Base-by-base conservation (phyloP, 176 grass and related monocot species). In the Guadua angustifolia region DNA sequence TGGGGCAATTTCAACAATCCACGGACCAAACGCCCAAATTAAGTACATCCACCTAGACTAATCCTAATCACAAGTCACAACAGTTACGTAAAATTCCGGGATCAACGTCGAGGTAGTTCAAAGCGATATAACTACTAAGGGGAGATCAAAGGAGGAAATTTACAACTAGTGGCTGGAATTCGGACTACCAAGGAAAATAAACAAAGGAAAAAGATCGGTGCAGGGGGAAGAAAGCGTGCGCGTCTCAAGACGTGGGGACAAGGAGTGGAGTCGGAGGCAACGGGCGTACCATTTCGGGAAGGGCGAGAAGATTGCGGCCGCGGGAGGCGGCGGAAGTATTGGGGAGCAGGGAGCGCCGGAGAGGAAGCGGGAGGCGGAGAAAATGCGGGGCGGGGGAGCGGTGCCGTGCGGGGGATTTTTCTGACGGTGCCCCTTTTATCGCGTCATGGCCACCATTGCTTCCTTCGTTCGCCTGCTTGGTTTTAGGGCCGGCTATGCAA, bases 31-130 rank as follows among this genome's bases (percentile, higher is more conserved):
- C 57, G 10, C 8, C 58, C 21, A 26, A 61, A 24, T 8, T 10
- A 61, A 25, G 22, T 25, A 13, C 58, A 61, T 3, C 58, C 21
- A 25, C 21, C 58, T 13, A 61, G 22, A 47, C 63, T 78, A 86
- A 86, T 75, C 84, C 75, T 79, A 69, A 21, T 57, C 60, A 22
- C 15, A 72, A 72, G 9, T 44, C 43, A 44, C 43, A 44, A 44
- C 19, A 50, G 29, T 58, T 5, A 42, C 9, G 68, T 55, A 14
- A 36, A 46, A 26, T n/a, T 35, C 57, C 32, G 39, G 50, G 44
- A 79, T 66, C 84, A 86, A 79, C 69, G 32, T 71, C 51, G 24
- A 79, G 8, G 13, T 53, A 4, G 58, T 33, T 78, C 57, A 15
- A n/a, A 46, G 29, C 70, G 73, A 85, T 53, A 42, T 39, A 47